Percentiles rank a stretch among this genome's conserved stretches.
These are phyloP conservation scores for Lachnellula suecica DNA, from an alignment of 2,329 filamentous ascomycete genomes.

Conservation along the genomic window DNA sequence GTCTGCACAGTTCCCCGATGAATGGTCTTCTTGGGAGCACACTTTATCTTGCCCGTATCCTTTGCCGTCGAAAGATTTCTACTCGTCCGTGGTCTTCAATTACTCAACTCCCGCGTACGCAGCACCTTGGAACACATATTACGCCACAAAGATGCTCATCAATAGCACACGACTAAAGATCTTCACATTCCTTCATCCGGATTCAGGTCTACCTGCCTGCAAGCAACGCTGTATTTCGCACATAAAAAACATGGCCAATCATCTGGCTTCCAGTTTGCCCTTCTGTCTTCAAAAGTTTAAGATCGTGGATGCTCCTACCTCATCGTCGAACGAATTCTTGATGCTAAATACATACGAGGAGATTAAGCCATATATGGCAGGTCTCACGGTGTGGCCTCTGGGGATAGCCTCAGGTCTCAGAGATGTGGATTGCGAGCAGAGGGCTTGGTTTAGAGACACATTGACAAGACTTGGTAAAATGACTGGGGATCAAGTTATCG, in stretches of 20 bases:
- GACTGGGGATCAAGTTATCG: constrained; percentile 20
- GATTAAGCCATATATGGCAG: constrained; percentile 18
- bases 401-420: constrained; percentile 21
- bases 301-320: not conserved
- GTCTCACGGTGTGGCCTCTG: constrained; percentile 21
- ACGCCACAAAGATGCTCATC: constrained; percentile 26
- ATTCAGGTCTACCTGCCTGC: not conserved
- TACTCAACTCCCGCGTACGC: constrained; percentile 24
- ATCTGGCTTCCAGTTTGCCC: constrained; percentile 8
- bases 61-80: constrained; percentile 19
- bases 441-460: constrained; percentile 23
- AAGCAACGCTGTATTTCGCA: not conserved
- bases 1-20: constrained; percentile 3
- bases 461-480: constrained; percentile 23
- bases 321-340: not conserved
- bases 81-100: constrained; percentile 25
- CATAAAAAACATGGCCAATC: not conserved
- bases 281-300: constrained; percentile 5
- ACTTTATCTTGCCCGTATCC: constrained; percentile 5
- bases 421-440: constrained; percentile 13
- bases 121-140: constrained; percentile 29
- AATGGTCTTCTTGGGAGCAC: constrained; percentile 11
- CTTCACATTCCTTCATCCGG: constrained; percentile 8
- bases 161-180: constrained; percentile 23
- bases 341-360: constrained; percentile 9